Percentiles rank a stretch among this genome's conserved stretches.
These are phyloP conservation scores for Sarcodon aspratus DNA, from an alignment of 768 basidiomycete species.

Conservation along the genomic window DNA sequence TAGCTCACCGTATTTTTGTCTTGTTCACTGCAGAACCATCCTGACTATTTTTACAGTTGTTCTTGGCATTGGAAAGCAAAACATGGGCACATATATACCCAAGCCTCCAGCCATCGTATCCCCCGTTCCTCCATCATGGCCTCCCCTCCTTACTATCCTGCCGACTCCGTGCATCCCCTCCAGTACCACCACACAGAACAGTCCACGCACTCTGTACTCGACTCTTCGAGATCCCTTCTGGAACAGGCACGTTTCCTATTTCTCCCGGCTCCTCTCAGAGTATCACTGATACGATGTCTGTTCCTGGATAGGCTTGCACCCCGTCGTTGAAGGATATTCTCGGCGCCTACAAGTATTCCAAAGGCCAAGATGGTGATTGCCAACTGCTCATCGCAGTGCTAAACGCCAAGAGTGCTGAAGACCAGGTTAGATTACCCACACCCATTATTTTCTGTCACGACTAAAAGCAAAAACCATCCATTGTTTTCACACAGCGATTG, in stretches of 20 bases:
- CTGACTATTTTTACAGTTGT: background rate
- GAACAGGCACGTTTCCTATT: no score
- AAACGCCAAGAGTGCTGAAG: conserved; percentile 87
- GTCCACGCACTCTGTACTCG: no score
- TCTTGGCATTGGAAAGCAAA: no score
- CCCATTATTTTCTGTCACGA: conserved; percentile 3
- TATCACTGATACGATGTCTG: background rate
- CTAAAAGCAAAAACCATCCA: conserved; percentile 1
- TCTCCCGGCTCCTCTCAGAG: background rate
- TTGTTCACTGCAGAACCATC: background rate
- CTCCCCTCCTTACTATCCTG: no score
- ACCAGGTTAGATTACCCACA: conserved; percentile 46
- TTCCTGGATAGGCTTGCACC: background rate
- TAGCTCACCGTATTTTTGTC: background rate
- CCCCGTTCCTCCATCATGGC: no score
- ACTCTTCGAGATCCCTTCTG: no score
- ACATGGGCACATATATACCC: no score
- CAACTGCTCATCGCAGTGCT: conserved; percentile 87
- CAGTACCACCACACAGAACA: no score
- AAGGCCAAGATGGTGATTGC: conserved; percentile 77
- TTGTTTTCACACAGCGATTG: conserved; percentile 37
- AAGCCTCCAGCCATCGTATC: no score
- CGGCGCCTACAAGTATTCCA: conserved; percentile 60
- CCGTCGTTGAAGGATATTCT: conserved; percentile 81
- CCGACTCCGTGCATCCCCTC: no score